Evolutionary conservation across 768 basidiomycete genomes (phyloP).

Genomic region (Roridomyces roridus): DNA sequence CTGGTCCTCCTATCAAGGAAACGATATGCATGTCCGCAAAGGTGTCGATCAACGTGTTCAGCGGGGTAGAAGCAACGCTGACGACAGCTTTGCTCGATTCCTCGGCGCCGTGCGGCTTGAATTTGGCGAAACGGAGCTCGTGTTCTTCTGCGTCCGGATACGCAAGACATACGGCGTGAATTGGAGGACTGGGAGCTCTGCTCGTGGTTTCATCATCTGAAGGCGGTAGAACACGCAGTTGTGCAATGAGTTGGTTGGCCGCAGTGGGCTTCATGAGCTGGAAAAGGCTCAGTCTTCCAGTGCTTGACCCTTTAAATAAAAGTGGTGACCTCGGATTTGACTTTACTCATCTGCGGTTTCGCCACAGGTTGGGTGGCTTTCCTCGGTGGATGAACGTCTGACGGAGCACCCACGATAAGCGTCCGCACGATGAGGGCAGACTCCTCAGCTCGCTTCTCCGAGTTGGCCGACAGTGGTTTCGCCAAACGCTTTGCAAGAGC

Average conservation of each 20-base stretch:
- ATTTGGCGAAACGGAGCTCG: constrained; percentile 59
- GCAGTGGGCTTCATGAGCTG: constrained; percentile 69
- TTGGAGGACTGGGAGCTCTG: constrained; percentile 47
- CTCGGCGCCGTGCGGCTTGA: constrained; percentile 33
- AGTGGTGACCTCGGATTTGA: constrained; percentile 53
- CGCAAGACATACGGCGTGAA: constrained; percentile 80
- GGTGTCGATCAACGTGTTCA: constrained; percentile 54
- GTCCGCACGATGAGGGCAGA: constrained; percentile 69
- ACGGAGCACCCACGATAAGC: constrained; percentile 67
- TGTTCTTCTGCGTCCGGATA: constrained; percentile 68
- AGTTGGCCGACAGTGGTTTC: constrained; percentile 39
- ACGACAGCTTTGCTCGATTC: constrained; percentile 30
- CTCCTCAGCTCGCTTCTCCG: constrained; percentile 67
- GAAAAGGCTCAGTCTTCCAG: not conserved
- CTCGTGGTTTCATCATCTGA: constrained; percentile 36
- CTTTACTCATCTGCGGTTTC: constrained; percentile 61
- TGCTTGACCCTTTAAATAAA: not conserved
- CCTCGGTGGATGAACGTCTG: constrained; percentile 36
- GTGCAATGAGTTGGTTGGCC: constrained; percentile 75
- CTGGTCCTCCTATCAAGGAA: constrained; percentile 62
- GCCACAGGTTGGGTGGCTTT: constrained; percentile 48
- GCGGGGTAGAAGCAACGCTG: constrained; percentile 52
- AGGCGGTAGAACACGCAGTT: constrained; percentile 67
- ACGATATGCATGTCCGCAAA: constrained; percentile 69
- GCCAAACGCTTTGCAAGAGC: constrained; percentile 41